These are phyloP conservation scores for Akebia trifoliata DNA, from an alignment of 164 flowering plant genomes.

Conservation along the genomic window DNA sequence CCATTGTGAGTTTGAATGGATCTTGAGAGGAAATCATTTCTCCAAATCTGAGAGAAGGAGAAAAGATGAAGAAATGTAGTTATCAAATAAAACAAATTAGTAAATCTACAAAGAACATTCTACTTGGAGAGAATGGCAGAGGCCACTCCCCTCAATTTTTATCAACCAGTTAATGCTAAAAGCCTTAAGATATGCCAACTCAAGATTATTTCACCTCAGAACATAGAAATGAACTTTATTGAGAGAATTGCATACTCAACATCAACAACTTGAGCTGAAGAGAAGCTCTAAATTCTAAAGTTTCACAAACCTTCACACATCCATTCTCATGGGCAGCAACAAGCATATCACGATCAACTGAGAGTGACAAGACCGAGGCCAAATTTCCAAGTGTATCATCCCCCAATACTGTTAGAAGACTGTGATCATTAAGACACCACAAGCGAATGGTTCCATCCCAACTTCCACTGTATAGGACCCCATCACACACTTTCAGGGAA, in stretches of 20 bases:
- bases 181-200: not conserved
- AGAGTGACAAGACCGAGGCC: slow-evolving; percentile 55
- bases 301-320: slow-evolving; percentile 45
- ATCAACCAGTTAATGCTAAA: not conserved
- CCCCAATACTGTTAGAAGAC: slow-evolving; percentile 68
- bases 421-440: slow-evolving; percentile 84
- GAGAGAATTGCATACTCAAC: not conserved
- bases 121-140: not conserved
- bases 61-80: slow-evolving; percentile 1
- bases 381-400: slow-evolving; percentile 50
- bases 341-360: slow-evolving; percentile 40
- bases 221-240: not conserved
- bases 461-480: slow-evolving; percentile 96
- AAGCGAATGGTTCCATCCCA: slow-evolving; percentile 93
- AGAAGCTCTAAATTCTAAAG: slow-evolving; percentile 5
- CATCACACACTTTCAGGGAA: slow-evolving; percentile 46
- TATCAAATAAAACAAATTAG: not conserved
- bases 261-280: not conserved
- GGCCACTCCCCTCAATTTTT: not conserved
- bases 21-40: slow-evolving; percentile 45
- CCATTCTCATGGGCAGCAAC: slow-evolving; percentile 77
- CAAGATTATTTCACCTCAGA: not conserved
- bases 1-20: slow-evolving; percentile 42
- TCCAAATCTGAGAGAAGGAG: slow-evolving; percentile 60
- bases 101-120: not conserved